Percentiles rank a stretch among this genome's conserved stretches.
Conservation (phyloP, 306 rosid genomes). For the Casuarina equisetifolia region DNA sequence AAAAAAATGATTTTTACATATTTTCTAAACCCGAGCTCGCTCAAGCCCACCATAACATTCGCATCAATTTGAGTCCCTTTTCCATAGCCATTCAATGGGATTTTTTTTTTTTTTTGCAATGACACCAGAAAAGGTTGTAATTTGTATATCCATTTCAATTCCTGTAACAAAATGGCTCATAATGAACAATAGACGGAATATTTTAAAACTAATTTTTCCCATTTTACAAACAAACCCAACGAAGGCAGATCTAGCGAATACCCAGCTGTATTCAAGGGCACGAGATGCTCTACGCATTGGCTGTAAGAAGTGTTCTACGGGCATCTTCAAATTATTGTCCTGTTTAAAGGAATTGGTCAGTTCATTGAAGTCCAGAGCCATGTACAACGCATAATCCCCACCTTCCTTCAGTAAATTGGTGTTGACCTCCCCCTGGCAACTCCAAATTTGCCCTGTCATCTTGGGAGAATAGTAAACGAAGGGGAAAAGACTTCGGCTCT, state of each 20-base stretch:
- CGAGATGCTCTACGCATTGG: conserved; percentile 3
- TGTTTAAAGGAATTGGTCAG: conserved; percentile 37
- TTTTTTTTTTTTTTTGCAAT: no score
- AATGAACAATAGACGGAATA: conserved; percentile 19
- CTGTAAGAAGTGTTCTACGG: conserved; percentile 18
- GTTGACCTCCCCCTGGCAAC: not conserved
- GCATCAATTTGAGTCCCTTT: no score
- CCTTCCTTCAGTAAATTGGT: no score
- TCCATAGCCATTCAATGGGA: no score
- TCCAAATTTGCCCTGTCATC: conserved; percentile 18
- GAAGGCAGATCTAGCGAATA: not conserved
- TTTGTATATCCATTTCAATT: conserved; percentile 18
- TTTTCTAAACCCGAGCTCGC: no score
- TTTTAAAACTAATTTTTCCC: conserved; percentile 30
- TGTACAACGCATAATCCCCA: conserved; percentile 29
- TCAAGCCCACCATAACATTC: no score
- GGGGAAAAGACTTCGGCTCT: not conserved
- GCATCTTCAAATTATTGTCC: conserved; percentile 29
- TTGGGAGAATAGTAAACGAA: not conserved
- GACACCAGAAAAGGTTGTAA: not conserved
- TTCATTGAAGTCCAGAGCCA: conserved; percentile 35
- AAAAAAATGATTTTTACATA: no score
- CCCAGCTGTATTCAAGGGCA: conserved; percentile 16
- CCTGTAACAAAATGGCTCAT: conserved; percentile 14
- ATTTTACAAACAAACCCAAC: conserved; percentile 22